Percentiles rank a stretch among this genome's conserved stretches.
Conservation (phyloP, 495 filamentous ascomycete species). For the Stereocaulon alpinum region DNA sequence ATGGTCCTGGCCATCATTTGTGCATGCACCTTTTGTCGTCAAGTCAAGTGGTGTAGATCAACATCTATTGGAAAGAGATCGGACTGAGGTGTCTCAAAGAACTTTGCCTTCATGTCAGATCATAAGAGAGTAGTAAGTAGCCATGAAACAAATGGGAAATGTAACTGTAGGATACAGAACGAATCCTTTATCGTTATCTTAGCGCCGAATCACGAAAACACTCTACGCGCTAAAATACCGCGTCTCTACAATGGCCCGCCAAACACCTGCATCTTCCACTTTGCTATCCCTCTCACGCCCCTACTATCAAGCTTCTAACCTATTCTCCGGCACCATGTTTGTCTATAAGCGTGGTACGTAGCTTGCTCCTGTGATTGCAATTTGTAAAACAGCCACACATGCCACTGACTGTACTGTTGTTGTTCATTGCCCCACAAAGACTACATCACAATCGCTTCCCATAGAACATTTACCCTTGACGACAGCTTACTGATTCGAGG, state of each 20-base stretch:
- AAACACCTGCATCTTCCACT: background rate
- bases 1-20: too few relatives aligned
- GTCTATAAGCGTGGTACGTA: conserved; percentile 61
- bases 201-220: conserved; percentile 11
- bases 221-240: conserved; percentile 9
- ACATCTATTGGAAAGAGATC: too few relatives aligned
- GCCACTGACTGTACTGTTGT: background rate
- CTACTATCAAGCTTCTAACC: background rate
- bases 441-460: background rate
- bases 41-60: too few relatives aligned
- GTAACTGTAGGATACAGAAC: background rate
- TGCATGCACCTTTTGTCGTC: too few relatives aligned
- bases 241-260: background rate
- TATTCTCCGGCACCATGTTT: conserved; percentile 41
- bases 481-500: background rate
- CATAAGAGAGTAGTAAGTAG: too few relatives aligned
- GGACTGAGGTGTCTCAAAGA: background rate
- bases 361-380: background rate
- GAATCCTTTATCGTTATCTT: conserved; percentile 2
- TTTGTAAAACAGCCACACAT: background rate
- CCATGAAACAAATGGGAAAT: too few relatives aligned
- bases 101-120: background rate
- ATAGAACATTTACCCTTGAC: background rate
- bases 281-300: background rate
- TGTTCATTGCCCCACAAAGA: background rate